Evolutionary conservation across 305 asterid genomes (phyloP).

Genomic region (Fraxinus sp.): DNA sequence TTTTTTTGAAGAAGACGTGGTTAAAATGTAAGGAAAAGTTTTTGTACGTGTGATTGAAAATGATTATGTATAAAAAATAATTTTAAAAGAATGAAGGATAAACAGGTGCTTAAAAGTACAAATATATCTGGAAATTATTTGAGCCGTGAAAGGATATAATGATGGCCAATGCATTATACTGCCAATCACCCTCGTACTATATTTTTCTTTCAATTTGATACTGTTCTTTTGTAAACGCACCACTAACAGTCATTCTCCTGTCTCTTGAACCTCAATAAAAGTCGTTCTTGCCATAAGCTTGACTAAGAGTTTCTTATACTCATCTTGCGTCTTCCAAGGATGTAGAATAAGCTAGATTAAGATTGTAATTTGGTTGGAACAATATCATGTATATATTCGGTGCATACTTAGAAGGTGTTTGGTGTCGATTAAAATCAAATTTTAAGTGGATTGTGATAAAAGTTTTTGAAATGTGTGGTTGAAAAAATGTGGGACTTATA

Average conservation of each 20-base stretch:
- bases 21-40: too few species aligned
- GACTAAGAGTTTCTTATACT: background rate
- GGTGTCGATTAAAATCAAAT: too few species aligned
- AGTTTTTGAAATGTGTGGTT: too few species aligned
- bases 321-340: background rate
- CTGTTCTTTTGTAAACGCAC: background rate
- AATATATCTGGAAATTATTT: background rate
- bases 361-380: background rate
- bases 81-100: too few species aligned
- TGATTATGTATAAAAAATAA: too few species aligned
- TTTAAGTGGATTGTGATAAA: too few species aligned
- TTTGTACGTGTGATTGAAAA: too few species aligned
- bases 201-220: background rate
- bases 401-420: background rate
- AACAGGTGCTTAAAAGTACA: background rate
- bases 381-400: background rate
- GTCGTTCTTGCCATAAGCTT: background rate
- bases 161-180: background rate
- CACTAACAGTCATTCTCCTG: background rate
- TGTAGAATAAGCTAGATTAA: background rate
- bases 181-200: background rate
- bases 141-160: background rate
- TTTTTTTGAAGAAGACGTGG: too few species aligned
- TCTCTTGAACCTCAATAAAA: background rate
- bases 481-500: too few species aligned